Conservation (phyloP, 768 basidiomycete genomes). For the Panellus pusillus region DNA sequence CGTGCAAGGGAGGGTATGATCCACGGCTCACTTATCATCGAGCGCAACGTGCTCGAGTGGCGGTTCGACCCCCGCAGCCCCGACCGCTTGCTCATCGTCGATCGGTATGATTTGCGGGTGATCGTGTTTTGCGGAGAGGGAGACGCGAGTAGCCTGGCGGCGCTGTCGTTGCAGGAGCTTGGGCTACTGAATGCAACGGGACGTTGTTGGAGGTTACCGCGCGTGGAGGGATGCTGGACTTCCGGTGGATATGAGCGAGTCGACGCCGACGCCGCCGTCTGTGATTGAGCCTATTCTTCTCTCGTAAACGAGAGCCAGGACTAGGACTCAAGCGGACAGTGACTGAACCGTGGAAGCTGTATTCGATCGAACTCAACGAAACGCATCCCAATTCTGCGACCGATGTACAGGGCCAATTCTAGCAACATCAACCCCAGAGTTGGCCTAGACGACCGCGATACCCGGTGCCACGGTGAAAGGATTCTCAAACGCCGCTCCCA, state of each 20-base stretch:
- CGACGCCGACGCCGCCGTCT: conserved; percentile 4
- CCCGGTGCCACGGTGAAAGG: conserved; percentile 4
- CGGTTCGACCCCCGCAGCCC: conserved; percentile 70
- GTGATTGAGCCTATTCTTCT: no score
- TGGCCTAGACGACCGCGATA: neutral
- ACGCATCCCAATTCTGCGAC: no score
- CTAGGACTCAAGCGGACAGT: no score
- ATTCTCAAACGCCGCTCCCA: conserved; percentile 7
- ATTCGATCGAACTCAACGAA: no score
- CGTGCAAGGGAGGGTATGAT: conserved; percentile 59
- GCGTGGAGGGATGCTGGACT: conserved; percentile 72
- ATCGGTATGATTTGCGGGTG: conserved; percentile 72
- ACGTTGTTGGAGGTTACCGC: conserved; percentile 71
- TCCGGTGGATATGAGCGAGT: conserved; percentile 43
- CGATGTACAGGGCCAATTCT: no score
- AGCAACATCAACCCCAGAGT: no score
- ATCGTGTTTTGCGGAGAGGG: conserved; percentile 79
- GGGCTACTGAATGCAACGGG: conserved; percentile 75
- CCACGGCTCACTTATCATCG: conserved; percentile 68
- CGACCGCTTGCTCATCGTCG: conserved; percentile 61
- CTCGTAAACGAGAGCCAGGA: no score
- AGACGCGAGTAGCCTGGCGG: conserved; percentile 59
- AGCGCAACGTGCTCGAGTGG: conserved; percentile 80
- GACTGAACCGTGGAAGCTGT: no score
- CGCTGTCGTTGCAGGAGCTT: conserved; percentile 63